Evolutionary conservation across 129 eudicot species (phyloP), one percentile per base, ranked within the genome.

Genomic region (Ambrosia artemisiifolia): DNA sequence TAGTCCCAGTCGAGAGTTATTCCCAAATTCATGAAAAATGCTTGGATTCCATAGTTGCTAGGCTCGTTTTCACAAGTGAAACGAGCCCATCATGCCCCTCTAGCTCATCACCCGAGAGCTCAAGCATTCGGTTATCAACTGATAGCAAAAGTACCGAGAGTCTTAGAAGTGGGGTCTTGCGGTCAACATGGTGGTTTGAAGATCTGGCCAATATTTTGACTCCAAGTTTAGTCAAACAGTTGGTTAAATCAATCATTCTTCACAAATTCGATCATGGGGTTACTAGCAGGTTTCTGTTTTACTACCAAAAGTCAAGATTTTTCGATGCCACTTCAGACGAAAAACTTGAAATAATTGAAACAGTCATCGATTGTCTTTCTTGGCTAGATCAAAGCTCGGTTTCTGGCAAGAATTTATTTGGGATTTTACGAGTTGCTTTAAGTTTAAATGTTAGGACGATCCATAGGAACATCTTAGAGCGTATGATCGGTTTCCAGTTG

Each of bases 181-280:
- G 83, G 70, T 85, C 85, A 57, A 82, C 87, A 2, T 89, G 96
- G 96, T 93, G 98, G 98, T 89, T 89, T 47, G 90, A 89, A 42
- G 98, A 93, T 76, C 74, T 93, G 7, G 82, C 63, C 33, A 46
- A 59, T 8, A 5, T 69, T 24, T 77, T 90, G n/a, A 59, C 79
- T n/a, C 83, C 83, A 1, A 14, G 13, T 72, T n/a, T 73, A 66
- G 77, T 89, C 24, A 78, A 74, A 64, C 67, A 63, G 53, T 46
- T 84, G 13, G 82, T 81, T 1, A 85, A 75, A 34, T 74, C 78
- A 4, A 82, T 93, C 83, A 57, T 92, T 43, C 72, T 78, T 6
- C 75, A 79, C 47, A 87, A 82, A 5, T 64, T 89, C 19, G 91
- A 85, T 49, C 80, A 84, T 38, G 85, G 82, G 9, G 48, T 81